Percentiles rank a stretch among this genome's conserved stretches.
Evolutionary conservation across 176 grass and related monocot species (phyloP).

Genomic region (Otatea glauca): DNA sequence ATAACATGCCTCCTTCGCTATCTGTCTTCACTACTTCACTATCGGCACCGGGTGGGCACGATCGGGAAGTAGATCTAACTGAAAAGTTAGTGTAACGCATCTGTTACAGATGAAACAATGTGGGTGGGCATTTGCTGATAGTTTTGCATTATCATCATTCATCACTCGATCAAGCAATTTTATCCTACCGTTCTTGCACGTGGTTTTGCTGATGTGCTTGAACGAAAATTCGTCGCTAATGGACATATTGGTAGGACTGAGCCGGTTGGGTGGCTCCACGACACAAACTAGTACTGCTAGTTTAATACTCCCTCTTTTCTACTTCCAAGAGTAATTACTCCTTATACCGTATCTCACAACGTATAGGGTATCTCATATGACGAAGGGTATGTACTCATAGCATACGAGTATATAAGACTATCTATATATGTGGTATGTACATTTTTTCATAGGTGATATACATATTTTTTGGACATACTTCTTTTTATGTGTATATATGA

Average conservation of each 20-base stretch:
- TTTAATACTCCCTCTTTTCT: too few species aligned
- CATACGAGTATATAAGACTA: too few species aligned
- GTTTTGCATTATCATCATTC: background rate
- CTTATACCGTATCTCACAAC: too few species aligned
- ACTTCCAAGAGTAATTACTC: too few species aligned
- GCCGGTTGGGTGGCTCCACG: background rate
- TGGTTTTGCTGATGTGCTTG: background rate
- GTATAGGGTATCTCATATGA: too few species aligned
- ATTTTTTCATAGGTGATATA: too few species aligned
- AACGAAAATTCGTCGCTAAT: background rate
- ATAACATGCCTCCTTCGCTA: background rate
- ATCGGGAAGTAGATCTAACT: background rate
- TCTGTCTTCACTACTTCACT: background rate
- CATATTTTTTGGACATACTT: too few species aligned
- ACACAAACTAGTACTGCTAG: background rate
- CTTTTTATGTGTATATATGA: too few species aligned
- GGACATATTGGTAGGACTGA: too few species aligned
- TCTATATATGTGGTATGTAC: too few species aligned
- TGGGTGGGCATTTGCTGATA: background rate
- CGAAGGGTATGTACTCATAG: too few species aligned
- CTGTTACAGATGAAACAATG: background rate
- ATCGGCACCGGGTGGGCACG: background rate
- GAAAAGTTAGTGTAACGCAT: background rate
- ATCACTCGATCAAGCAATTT: background rate
- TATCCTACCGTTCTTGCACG: background rate